Percentiles rank a stretch among this genome's conserved stretches.
These are phyloP conservation scores for Populus euphratica DNA, from an alignment of 345 rosid species.

Conservation along the genomic window DNA sequence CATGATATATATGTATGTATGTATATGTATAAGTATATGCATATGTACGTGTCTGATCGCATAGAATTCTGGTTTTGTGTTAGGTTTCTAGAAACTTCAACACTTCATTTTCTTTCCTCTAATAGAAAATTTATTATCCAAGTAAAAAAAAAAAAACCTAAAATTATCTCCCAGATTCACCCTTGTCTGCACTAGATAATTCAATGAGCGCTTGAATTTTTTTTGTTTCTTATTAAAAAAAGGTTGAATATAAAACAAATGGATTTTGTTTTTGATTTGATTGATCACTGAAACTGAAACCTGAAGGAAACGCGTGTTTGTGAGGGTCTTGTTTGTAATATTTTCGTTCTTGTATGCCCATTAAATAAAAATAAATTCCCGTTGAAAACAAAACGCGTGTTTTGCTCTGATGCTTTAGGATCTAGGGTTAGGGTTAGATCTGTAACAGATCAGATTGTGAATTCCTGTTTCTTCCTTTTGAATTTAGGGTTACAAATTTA, in stretches of 20 bases:
- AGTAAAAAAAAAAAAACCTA: background rate
- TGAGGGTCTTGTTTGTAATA: constrained; percentile 4
- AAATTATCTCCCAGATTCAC: constrained; percentile 15
- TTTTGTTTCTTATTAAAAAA: background rate
- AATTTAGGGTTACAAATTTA: background rate
- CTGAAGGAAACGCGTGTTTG: background rate
- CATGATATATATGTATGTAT: too few relatives aligned
- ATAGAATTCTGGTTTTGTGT: too few relatives aligned
- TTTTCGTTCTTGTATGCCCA: constrained; percentile 1
- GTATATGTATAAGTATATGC: too few relatives aligned
- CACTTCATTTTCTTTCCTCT: too few relatives aligned
- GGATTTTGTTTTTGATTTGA: constrained; percentile 3
- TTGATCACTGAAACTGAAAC: background rate
- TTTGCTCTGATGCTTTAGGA: background rate
- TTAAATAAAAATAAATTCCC: background rate
- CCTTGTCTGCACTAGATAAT: constrained; percentile 4
- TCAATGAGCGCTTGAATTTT: background rate
- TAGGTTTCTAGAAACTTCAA: too few relatives aligned
- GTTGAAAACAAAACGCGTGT: background rate
- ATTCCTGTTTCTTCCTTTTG: background rate
- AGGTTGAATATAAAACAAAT: background rate
- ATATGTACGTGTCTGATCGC: too few relatives aligned
- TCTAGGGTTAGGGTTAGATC: constrained; percentile 13
- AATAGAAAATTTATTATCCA: too few relatives aligned
- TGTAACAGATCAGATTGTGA: background rate